Evolutionary conservation across 768 basidiomycete genomes (phyloP), one percentile per base, ranked within the genome.

Genomic region (Fomitopsis serialis): DNA sequence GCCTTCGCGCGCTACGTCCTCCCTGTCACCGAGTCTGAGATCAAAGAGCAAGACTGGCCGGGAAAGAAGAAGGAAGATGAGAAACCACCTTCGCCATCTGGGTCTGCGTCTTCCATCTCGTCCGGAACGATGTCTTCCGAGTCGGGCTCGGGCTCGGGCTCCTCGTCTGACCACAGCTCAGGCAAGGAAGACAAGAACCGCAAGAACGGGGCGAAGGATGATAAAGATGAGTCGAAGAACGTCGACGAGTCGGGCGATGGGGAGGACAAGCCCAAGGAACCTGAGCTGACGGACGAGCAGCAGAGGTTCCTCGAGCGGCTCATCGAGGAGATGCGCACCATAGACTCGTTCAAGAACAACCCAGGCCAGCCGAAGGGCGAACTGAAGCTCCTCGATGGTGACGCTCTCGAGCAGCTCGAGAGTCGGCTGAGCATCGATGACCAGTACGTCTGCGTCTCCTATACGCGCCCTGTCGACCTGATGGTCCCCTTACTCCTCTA

Each of bases 1-100:
- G 61, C 57, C 3, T 62, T 60, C 46, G 57, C 58, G 19, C 61
- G 61, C 27, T 58, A 53, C 29, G 58, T 62, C 9, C 53, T 62
- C 2, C 61, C 59, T 3, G 53, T 60, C 1, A 6, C 52, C 11
- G 59, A 58, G 35, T 46, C 42, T 19, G 58, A 53, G 3, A 58
- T 62, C 40, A 53, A 55, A 37, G 45, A 53, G 10, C 61, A 60
- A 21, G 47, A 51, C 4, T 58, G 61, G 58, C 58, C 58, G 13
- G 56, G 56, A 12, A 55, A 54, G 49, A 45, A 52, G 40, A 37
- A 54, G 1, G 36, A 40, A 4, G 34, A 49, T 12, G 24, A 29
- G 8, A 23, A 45, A 13, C 25, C 42, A 22, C 22, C 19, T n/a
- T n/a, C n/a, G n/a, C n/a, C n/a, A n/a, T n/a, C n/a, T n/a, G n/a